Evolutionary conservation across 23 red algal genomes (phyloP), one percentile per base, ranked within the genome.

Genomic region (Pyropia haitanensis): DNA sequence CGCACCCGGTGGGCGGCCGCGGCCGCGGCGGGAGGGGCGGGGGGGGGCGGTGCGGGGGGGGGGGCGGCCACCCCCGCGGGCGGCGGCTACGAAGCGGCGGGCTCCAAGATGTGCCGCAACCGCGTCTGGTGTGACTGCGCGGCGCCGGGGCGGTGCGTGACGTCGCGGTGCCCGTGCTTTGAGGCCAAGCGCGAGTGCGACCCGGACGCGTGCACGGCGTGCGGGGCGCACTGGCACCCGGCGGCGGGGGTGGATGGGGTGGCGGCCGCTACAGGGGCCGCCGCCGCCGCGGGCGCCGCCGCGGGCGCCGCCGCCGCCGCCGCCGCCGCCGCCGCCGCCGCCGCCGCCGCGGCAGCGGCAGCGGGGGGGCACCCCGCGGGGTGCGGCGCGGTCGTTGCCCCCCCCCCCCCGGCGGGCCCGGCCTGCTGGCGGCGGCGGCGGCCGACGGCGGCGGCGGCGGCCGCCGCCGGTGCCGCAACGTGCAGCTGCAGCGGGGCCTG

Each of bases 161-260:
- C 70, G 20, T 68, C 76, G 30, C 73, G 78, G 27, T 95, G 90
- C 57, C 54, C 85, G 21, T 95, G 90, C 60, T 88, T 81, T 73
- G 76, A 75, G 17, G 67, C 69, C 65, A 80, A 76, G 46, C 75
- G 90, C 7, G 90, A 95, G 65, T 95, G 90, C 58, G 90, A 95
- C 62, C 90, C 90, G 18, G 90, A 95, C 59, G 57, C 64, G 50
- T 95, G 90, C 70, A 61, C 33, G 12, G 0, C 58, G 28, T 88
- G 90, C 39, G 39, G 39, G 7, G 39, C 39, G 39, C 39, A 46
- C 39, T 46, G 24, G 24, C 23, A 15, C 13, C 23, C 14, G 24
- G 27, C 27, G 12, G 5, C 24, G 27, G 57, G 25, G n/a, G n/a
- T 46, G 28, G 14, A 16, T 15, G 22, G 21, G 22, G 28, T 15